Conservation (phyloP, 2,329 filamentous ascomycete genomes). For the Exophiala mesophila region DNA sequence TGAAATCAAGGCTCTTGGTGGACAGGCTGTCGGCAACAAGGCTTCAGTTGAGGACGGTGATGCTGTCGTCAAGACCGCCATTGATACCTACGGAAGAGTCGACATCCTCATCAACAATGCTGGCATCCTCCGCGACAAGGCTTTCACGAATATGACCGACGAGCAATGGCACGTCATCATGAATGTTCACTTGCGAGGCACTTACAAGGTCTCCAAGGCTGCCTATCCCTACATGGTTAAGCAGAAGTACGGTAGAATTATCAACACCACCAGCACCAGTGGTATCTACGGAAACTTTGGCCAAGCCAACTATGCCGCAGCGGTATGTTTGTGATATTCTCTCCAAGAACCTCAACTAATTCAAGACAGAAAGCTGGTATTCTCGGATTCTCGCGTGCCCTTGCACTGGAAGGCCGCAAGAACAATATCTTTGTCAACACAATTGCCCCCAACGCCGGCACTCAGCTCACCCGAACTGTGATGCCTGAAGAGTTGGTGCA, state of each 20-base stretch:
- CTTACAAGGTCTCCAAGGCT: slow-evolving; percentile 94
- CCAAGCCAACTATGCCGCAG: slow-evolving; percentile 93
- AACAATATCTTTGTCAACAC: slow-evolving; percentile 99
- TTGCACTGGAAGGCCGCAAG: slow-evolving; percentile 89
- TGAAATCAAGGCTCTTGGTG: slow-evolving; percentile 86
- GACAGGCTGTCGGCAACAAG: slow-evolving; percentile 88
- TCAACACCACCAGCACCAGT: slow-evolving; percentile 95
- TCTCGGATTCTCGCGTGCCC: slow-evolving; percentile 86
- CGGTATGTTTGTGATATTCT: slow-evolving; percentile 50
- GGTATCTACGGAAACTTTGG: slow-evolving; percentile 99
- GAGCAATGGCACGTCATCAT: slow-evolving; percentile 87
- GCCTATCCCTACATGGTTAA: slow-evolving; percentile 97
- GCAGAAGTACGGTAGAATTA: slow-evolving; percentile 94
- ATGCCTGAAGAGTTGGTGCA: slow-evolving; percentile 97
- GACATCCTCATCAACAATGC: slow-evolving; percentile 98
- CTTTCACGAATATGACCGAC: slow-evolving; percentile 96
- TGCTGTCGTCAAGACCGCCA: slow-evolving; percentile 81
- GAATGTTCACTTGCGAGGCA: slow-evolving; percentile 87
- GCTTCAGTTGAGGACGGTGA: slow-evolving; percentile 91
- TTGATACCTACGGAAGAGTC: slow-evolving; percentile 87
- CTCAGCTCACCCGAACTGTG: slow-evolving; percentile 87
- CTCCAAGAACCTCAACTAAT: slow-evolving; percentile 11
- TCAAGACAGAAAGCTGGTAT: slow-evolving; percentile 72
- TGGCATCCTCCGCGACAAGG: slow-evolving; percentile 95
- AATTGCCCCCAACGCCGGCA: slow-evolving; percentile 95